Conservation (phyloP, 148 eudicot species). For the Chenopodium album region DNA sequence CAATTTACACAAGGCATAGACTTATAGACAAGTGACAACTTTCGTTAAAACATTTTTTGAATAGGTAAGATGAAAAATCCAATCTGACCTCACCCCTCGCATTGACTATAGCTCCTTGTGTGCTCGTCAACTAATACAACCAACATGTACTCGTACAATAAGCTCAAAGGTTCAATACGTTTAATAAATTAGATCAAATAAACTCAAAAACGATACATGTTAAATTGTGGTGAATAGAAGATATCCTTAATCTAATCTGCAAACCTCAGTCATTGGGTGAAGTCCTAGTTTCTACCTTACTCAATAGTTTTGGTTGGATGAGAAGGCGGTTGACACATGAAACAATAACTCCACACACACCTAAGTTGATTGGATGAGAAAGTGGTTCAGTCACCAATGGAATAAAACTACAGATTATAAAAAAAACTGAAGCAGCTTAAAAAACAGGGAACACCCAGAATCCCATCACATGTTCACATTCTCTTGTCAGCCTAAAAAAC, state of each 20-base stretch:
- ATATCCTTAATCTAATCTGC: no score
- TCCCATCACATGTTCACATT: constrained; percentile 22
- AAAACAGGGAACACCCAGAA: background rate
- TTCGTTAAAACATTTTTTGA: no score
- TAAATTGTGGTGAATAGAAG: no score
- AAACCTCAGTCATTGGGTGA: background rate
- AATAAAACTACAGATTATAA: constrained; percentile 1
- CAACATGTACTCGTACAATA: no score
- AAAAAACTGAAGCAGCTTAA: background rate
- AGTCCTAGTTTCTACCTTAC: background rate
- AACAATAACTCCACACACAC: background rate
- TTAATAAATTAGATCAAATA: no score
- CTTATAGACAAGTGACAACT: no score
- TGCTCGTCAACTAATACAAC: no score
- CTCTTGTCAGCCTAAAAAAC: constrained; percentile 18
- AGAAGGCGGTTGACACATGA: constrained; percentile 11
- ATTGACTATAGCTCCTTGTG: no score
- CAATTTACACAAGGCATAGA: background rate
- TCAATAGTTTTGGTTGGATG: constrained; percentile 4
- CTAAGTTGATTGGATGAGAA: background rate
- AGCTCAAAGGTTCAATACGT: no score
- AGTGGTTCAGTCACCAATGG: constrained; percentile 11
- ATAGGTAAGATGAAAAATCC: no score
- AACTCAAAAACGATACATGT: no score
- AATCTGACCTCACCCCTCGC: no score